Base-by-base conservation (phyloP, 768 basidiomycete species). In the Termitomyces titanicus region DNA sequence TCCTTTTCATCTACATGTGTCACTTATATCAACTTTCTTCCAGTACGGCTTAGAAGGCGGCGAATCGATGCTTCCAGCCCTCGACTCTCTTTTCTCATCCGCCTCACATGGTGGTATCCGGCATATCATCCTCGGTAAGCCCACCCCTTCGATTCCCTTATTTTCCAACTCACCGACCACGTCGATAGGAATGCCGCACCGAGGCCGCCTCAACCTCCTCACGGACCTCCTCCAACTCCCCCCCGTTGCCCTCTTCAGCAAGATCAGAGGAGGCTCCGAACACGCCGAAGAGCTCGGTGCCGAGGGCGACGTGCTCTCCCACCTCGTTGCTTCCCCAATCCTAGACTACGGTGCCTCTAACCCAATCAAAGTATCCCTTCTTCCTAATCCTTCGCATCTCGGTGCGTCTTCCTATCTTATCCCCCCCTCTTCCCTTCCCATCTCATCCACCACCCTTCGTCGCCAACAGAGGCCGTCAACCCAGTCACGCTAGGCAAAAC, bases 51-150 rank as follows among this genome's bases (percentile, higher is more conserved):
- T 95, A 35, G 94, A 97, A 69, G 94, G 94, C 3, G 94, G 89
- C 1, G 94, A 96, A 72, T 92, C 91, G 3, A 95, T 96, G 94
- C 70, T 97, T 24, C 89, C 92, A 4, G 94, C 92, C 1, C 73
- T 96, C 2, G 91, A 94, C 56, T 75, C 82, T 0, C 68, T 97
- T 17, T 92, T 97, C 62, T 72, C 77, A 0, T 74, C 80, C 2
- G 86, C 92, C 8, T 79, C 89, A 3, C 70, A 74, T 62, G 80
- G 86, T 42, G 88, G 86, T 6, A 76, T 91, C 37, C 80, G 77
- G 35, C 82, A 89, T 45, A 78, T 94, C 54, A 76, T 94, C 38
- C 76, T 94, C 33, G 74, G 74, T 74, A 53, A 27, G 66, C 31
- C 31, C 11, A n/a, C n/a, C n/a, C n/a, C n/a, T n/a, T n/a, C n/a